Base-by-base conservation (phyloP, 768 basidiomycete species). In the Phanerochaete sordida region DNA sequence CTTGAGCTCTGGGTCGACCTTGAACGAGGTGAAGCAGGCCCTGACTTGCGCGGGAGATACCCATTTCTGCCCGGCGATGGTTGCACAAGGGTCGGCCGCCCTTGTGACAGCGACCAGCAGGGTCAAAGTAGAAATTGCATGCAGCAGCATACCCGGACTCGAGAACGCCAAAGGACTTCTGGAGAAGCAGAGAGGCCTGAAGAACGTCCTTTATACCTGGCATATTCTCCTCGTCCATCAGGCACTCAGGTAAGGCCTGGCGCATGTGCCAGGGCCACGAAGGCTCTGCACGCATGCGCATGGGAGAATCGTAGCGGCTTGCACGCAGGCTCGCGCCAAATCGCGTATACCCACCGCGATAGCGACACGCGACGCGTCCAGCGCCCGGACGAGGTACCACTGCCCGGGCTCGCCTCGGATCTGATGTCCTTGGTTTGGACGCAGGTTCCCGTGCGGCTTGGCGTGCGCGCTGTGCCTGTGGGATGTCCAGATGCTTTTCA, bases 41-140 rank as follows among this genome's bases (percentile, higher is more conserved):
- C 84, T 74, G 8, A 80, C 81, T 64, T 81, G 79, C 37, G 65
- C 63, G 1, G 85, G 84, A 11, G 79, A 70, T 28, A 80, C 81
- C 83, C 84, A 85, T 72, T 75, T 81, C 70, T 80, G 73, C 35
- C 81, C 80, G 56, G 79, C 80, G 62, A 86, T 82, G 12, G 65
- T 72, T 21, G 79, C 76, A 64, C 84, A 86, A 0, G 81, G 81
- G 63, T 84, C 83, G 13, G 61, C n/a, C n/a, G 63, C 59, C 55
- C 59, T 58, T 3, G 57, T n/a, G 26, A 35, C n/a, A 53, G 58
- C n/a, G 48, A n/a, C 53, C 23, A 54, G n/a, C 9, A 54, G 35
- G 21, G 53, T 33, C n/a, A 51, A 21, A 16, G 31, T 21, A 11
- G 31, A n/a, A 15, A 51, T 16, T 13, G 31, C 28, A 30, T 30